A percentile compares a stretch with the other conserved stretches of the same genome.
phyloP scores from a whole-genome alignment of 768 basidiomycete genomes.

The Mycena maculata region DNA sequence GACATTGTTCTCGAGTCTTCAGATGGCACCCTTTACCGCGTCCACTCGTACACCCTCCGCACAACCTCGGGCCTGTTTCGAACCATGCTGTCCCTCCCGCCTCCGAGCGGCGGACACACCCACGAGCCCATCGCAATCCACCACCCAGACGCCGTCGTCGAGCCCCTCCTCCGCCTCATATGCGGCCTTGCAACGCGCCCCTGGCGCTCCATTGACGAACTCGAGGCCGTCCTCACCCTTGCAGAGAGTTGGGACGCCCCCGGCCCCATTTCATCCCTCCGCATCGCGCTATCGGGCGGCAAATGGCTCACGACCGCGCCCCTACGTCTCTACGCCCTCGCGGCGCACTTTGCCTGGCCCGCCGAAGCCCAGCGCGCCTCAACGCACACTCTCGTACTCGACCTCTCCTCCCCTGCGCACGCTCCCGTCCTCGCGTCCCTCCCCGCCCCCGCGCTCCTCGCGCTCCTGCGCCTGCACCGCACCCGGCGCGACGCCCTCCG shows the following conservation, averaged over 20 bases:
- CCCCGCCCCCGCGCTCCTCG: conserved; percentile 62
- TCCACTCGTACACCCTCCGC: conserved; percentile 62
- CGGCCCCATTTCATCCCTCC: conserved; percentile 67
- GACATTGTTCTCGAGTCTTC: conserved; percentile 41
- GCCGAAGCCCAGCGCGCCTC: conserved; percentile 69
- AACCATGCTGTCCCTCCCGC: conserved; percentile 62
- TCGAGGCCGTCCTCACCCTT: conserved; percentile 66
- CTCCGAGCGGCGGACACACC: conserved; percentile 50
- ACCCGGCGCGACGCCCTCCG: conserved; percentile 60
- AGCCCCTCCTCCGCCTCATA: conserved; percentile 67
- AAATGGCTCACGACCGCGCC: conserved; percentile 58
- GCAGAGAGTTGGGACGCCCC: conserved; percentile 81
- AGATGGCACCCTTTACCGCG: conserved; percentile 54
- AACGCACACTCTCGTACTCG: conserved; percentile 64
- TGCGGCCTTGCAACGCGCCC: conserved; percentile 63
- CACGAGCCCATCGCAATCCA: conserved; percentile 50
- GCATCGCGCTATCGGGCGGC: conserved; percentile 61
- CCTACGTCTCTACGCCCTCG: conserved; percentile 64
- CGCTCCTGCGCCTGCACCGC: conserved; percentile 64
- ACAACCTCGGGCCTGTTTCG: conserved; percentile 65
- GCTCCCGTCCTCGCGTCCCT: conserved; percentile 59
- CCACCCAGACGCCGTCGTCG: conserved; percentile 59
- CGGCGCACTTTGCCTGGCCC: conserved; percentile 72
- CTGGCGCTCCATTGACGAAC: conserved; percentile 61
- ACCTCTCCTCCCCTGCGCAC: conserved; percentile 57